Conservation (phyloP, 495 filamentous ascomycete genomes). For the Penicillium cinerascens region DNA sequence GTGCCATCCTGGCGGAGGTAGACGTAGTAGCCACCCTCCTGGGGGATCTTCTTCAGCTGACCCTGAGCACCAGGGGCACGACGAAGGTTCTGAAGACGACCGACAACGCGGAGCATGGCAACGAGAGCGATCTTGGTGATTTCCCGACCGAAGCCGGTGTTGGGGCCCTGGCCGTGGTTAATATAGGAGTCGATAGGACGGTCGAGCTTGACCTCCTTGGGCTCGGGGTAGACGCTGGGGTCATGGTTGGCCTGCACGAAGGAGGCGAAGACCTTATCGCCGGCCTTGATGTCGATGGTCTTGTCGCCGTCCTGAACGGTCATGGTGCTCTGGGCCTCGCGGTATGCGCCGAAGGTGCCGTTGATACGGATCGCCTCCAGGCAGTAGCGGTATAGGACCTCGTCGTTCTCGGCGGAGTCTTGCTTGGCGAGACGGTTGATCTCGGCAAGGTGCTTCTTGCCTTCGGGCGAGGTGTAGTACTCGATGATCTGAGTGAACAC, state of each 20-base stretch:
- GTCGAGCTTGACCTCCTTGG: slow-evolving; percentile 59
- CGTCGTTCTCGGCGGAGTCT: slow-evolving; percentile 45
- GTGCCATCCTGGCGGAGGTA: slow-evolving; percentile 77
- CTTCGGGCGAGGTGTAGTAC: slow-evolving; percentile 63
- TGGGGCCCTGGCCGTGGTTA: slow-evolving; percentile 59
- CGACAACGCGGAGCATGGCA: slow-evolving; percentile 60
- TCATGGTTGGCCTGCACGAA: slow-evolving; percentile 54
- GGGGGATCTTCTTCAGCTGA: slow-evolving; percentile 65
- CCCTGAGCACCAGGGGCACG: slow-evolving; percentile 66
- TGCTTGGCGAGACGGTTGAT: slow-evolving; percentile 54
- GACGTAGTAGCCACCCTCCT: slow-evolving; percentile 55
- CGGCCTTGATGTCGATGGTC: slow-evolving; percentile 46
- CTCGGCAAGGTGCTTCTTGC: slow-evolving; percentile 52
- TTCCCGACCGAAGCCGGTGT: slow-evolving; percentile 60
- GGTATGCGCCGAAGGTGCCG: slow-evolving; percentile 57
- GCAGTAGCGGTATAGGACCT: slow-evolving; percentile 47
- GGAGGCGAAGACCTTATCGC: slow-evolving; percentile 50
- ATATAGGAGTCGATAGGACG: slow-evolving; percentile 68
- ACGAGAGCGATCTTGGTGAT: slow-evolving; percentile 60
- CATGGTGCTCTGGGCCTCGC: slow-evolving; percentile 40
- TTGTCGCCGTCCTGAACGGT: slow-evolving; percentile 51
- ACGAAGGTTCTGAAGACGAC: slow-evolving; percentile 57
- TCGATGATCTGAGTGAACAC: slow-evolving; percentile 76
- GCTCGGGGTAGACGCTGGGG: slow-evolving; percentile 62
- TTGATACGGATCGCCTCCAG: slow-evolving; percentile 59